Percentiles rank a stretch among this genome's conserved stretches.
Evolutionary conservation across 371 early-diverging fungal species (phyloP).

Genomic region (Circinella minor): DNA sequence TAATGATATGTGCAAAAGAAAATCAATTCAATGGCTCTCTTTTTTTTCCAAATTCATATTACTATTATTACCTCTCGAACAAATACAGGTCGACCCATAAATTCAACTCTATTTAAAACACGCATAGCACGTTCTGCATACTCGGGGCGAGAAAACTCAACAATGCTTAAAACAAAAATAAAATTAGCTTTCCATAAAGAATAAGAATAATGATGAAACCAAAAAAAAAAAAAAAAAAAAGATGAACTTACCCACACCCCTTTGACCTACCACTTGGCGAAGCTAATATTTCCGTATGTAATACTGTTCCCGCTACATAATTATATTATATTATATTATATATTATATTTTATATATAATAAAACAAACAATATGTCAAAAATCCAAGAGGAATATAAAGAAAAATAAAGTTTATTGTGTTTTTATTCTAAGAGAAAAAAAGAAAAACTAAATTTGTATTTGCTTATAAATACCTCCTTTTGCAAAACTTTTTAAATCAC

Average conservation of each 20-base stretch:
- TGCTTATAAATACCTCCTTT: constrained; percentile 60
- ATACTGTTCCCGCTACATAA: constrained; percentile 67
- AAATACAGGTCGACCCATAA: constrained; percentile 83
- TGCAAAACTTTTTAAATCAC: constrained; percentile 80
- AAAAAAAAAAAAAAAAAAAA: not conserved
- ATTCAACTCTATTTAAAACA: constrained; percentile 68
- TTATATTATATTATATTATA: not conserved
- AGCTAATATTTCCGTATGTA: constrained; percentile 72
- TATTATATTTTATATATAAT: not conserved
- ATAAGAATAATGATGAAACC: no score
- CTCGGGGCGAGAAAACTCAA: constrained; percentile 78
- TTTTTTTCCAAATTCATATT: not conserved
- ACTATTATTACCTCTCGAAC: constrained; percentile 62
- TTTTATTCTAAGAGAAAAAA: not conserved
- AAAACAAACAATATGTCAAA: not conserved
- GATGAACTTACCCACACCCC: constrained; percentile 53
- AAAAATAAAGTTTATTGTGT: not conserved
- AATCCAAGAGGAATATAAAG: constrained; percentile 1
- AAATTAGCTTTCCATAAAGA: no score
- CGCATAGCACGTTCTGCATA: constrained; percentile 84
- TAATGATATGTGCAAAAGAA: constrained; percentile 8
- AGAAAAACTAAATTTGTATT: not conserved
- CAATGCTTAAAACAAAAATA: constrained; percentile 54
- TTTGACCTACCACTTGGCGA: constrained; percentile 67
- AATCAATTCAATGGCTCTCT: not conserved